These are phyloP conservation scores for Schizonepeta tenuifolia DNA, from an alignment of 257 asterid genomes.

Conservation along the genomic window DNA sequence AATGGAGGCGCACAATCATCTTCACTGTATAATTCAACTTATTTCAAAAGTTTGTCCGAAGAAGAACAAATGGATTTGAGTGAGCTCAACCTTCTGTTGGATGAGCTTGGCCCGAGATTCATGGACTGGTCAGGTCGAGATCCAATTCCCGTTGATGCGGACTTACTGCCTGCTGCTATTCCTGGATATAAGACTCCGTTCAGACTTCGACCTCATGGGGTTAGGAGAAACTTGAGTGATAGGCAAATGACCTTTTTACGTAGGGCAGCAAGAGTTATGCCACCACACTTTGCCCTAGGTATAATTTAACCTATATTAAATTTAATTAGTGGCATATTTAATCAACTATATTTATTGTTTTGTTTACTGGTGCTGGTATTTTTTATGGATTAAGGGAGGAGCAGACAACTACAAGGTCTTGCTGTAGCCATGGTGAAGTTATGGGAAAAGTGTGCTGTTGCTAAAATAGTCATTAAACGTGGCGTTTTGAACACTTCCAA, in stretches of 20 bases:
- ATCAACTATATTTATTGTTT: background rate
- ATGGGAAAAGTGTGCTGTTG: slow-evolving; percentile 83
- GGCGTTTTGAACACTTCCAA: slow-evolving; percentile 82
- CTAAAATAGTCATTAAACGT: slow-evolving; percentile 87
- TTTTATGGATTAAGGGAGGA: slow-evolving; percentile 62
- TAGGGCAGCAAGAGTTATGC: slow-evolving; percentile 65
- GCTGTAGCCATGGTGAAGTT: slow-evolving; percentile 86
- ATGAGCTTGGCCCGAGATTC: slow-evolving; percentile 85
- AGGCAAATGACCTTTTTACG: slow-evolving; percentile 79
- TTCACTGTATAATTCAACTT: slow-evolving; percentile 26
- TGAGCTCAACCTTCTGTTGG: slow-evolving; percentile 65
- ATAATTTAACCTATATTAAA: slow-evolving; percentile 30
- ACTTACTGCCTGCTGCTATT: slow-evolving; percentile 71
- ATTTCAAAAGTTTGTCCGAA: slow-evolving; percentile 44
- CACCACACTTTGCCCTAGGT: slow-evolving; percentile 97
- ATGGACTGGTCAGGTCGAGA: slow-evolving; percentile 85
- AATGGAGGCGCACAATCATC: slow-evolving; percentile 42
- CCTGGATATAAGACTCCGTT: slow-evolving; percentile 75
- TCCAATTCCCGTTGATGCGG: slow-evolving; percentile 94
- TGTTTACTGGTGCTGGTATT: slow-evolving; percentile 1
- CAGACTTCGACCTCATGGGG: slow-evolving; percentile 76
- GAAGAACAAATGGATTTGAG: slow-evolving; percentile 60
- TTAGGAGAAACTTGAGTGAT: slow-evolving; percentile 53
- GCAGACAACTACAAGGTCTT: slow-evolving; percentile 83
- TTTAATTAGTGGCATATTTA: slow-evolving; percentile 22